phyloP scores from a whole-genome alignment of 176 grass and related monocot species.

The Metroxylon sagu region DNA sequence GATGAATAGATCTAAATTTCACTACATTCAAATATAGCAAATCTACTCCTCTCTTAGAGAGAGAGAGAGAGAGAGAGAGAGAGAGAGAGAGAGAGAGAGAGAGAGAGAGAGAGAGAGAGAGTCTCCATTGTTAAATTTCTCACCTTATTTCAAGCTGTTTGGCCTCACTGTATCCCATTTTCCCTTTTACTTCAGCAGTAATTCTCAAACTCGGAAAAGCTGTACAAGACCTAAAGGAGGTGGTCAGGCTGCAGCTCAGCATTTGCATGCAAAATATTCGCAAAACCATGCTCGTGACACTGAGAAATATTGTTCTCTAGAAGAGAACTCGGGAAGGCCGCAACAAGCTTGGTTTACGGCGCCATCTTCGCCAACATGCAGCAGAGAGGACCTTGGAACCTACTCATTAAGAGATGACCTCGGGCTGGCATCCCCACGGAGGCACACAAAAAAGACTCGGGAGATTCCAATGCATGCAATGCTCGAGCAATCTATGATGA shows the following conservation, averaged over 20 bases:
- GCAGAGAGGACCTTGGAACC: constrained; percentile 11
- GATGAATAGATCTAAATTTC: no score
- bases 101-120: no score
- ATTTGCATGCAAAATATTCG: constrained; percentile 2
- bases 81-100: no score
- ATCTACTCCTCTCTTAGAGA: no score
- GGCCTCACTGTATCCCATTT: no score
- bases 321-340: constrained; percentile 37
- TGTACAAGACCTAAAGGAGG: constrained; percentile 19
- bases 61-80: no score
- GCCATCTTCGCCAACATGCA: constrained; percentile 24
- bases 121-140: no score
- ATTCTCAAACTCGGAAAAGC: constrained; percentile 14
- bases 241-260: background rate
- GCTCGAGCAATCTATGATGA: background rate
- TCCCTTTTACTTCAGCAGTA: no score
- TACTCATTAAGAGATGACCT: constrained; percentile 21
- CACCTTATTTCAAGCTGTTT: no score
- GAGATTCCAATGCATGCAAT: constrained; percentile 3
- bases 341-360: constrained; percentile 32
- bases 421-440: background rate
- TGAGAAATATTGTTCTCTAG: background rate
- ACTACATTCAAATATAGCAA: no score
- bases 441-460: background rate
- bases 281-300: constrained; percentile 1